Evolutionary conservation across 345 rosid species (phyloP).

Genomic region (Cardiospermum halicacabum): DNA sequence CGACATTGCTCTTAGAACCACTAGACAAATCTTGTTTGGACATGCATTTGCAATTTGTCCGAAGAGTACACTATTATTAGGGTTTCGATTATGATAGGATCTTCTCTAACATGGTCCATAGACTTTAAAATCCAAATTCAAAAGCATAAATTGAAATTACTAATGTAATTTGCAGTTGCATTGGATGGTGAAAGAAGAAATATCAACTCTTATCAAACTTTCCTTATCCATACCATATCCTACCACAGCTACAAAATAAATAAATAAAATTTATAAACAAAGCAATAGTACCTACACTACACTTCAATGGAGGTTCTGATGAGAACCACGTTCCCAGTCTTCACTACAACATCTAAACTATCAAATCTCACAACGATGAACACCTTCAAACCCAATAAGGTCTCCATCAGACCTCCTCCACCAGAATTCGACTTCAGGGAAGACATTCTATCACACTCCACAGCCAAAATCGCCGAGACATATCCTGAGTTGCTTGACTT

Average conservation of each 20-base stretch:
- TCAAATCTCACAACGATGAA: slow-evolving; percentile 10
- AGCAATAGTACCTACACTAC: neutral
- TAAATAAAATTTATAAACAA: neutral
- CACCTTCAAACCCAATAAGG: slow-evolving; percentile 23
- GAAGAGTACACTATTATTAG: no score
- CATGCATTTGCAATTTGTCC: no score
- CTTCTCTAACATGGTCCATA: no score
- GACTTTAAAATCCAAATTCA: no score
- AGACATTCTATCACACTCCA: slow-evolving; percentile 45
- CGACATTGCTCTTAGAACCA: no score
- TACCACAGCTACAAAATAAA: neutral
- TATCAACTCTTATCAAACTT: neutral
- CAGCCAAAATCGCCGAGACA: slow-evolving; percentile 41
- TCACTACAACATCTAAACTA: slow-evolving; percentile 25
- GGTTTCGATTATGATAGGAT: no score
- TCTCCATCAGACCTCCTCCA: slow-evolving; percentile 62
- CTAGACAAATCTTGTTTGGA: no score
- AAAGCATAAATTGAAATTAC: no score
- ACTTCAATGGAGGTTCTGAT: slow-evolving; percentile 49
- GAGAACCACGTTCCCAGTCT: slow-evolving; percentile 37
- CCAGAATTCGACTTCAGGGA: slow-evolving; percentile 68
- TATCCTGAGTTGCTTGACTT: slow-evolving; percentile 56
- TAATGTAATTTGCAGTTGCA: no score
- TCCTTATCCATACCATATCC: slow-evolving; percentile 17
- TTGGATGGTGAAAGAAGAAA: no score